Evolutionary conservation across 495 filamentous ascomycete genomes (phyloP), one percentile per base, ranked within the genome.

Genomic region (Xylaria cubensis): DNA sequence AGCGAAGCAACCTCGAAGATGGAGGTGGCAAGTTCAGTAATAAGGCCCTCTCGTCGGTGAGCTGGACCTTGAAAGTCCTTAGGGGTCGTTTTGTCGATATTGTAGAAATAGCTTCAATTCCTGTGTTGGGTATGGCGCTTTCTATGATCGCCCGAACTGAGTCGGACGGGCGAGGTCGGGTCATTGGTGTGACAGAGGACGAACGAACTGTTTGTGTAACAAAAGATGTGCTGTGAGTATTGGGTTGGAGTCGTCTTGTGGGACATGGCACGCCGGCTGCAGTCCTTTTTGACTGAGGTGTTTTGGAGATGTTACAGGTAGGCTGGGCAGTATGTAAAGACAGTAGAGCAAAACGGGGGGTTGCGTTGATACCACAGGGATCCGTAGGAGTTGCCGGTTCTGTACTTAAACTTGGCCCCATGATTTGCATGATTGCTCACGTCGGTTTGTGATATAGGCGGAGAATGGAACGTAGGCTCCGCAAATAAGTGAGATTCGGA

Each of bases 1-100:
- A 80, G 21, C 84, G 77, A 10, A 86, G 76, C n/a, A 84, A 77
- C 42, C 83, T 79, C 63, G 78, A 70, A 42, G 75, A 75, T 4
- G 80, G 65, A 7, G 75, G 83, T 15, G 81, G 71, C 9, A 83
- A 66, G 29, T 79, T 78, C 36, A 86, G 80, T 41, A 80, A 46
- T 10, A 85, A 64, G 9, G 72, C 71, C 41, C 72, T 74, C 29
- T 76, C 80, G 51, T 82, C 77, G 29, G 79, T 80, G 34, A 84
- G 69, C 46, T 68, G 63, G 32, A 85, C 71, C 64, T 74, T 73
- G 73, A 82, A 85, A 48, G 78, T 72, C 34, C 79, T 77, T 46
- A 80, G 75, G 13, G 81, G 79, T 5, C 81, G 72, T 48, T 74
- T 69, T 1, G 82, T 78, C 8, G 71, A 77, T 17, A 81, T 58